Evolutionary conservation across 768 basidiomycete species (phyloP).

Genomic region (Tricholoma terreum): DNA sequence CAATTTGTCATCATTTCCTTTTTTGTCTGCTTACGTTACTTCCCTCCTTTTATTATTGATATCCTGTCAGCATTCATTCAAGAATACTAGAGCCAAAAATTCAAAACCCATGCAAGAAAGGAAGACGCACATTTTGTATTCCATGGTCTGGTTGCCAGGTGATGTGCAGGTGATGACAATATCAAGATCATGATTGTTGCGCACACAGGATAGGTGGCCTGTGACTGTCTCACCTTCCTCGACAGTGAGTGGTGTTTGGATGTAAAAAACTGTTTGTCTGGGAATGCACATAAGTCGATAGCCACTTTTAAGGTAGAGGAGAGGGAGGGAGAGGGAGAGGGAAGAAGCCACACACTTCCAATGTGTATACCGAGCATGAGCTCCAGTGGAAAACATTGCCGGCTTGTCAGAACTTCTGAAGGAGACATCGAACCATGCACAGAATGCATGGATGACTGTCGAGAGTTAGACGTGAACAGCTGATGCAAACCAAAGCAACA

Average conservation of each 20-base stretch:
- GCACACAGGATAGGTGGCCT: constrained; percentile 70
- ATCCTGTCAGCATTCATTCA: constrained; percentile 59
- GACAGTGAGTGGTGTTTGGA: constrained; percentile 70
- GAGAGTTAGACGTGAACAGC: constrained; percentile 1
- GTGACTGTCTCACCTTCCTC: constrained; percentile 67
- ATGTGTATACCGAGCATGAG: constrained; percentile 94
- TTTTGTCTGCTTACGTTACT: too few species aligned
- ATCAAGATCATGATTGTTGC: constrained; percentile 95
- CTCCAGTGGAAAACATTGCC: constrained; percentile 94
- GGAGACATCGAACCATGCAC: constrained; percentile 97
- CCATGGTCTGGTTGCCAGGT: constrained; percentile 36
- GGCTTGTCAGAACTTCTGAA: constrained; percentile 97
- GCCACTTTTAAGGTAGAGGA: not conserved
- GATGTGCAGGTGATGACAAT: constrained; percentile 76
- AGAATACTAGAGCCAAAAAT: constrained; percentile 14
- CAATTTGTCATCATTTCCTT: too few species aligned
- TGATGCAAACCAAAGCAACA: constrained; percentile 23
- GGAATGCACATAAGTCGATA: not conserved
- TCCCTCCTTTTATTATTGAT: too few species aligned
- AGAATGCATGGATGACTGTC: constrained; percentile 92
- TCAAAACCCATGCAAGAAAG: constrained; percentile 17
- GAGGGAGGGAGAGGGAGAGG: too few species aligned
- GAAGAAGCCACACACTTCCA: constrained; percentile 74
- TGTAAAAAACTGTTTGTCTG: constrained; percentile 98
- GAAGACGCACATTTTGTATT: constrained; percentile 85